Evolutionary conservation across 805 yeast genomes (phyloP), one percentile per base, ranked within the genome.

Genomic region (Yarrowia sp.): DNA sequence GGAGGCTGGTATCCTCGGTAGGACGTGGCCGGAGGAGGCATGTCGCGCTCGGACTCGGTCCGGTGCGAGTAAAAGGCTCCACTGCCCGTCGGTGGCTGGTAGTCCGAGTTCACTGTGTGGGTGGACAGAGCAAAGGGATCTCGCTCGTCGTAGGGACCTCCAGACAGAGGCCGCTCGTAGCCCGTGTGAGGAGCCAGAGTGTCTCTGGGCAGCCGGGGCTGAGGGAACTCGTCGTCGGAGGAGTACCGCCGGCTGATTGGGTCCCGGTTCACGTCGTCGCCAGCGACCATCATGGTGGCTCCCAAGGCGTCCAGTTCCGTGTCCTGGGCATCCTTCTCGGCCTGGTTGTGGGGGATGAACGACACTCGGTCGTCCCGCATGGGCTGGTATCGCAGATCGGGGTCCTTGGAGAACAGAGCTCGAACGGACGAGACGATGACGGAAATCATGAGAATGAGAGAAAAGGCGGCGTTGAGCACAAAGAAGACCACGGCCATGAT

Each of bases 311-410:
- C 85, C 68, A 88, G 80, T 75, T 88, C 93, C 67, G 86, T 78
- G 67, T 81, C 86, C 16, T 35, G 48, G 14, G 56, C 66, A 21
- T 41, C 49, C 68, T 67, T 67, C 62, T 74, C 68, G 33, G 68
- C 67, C 66, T 70, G 68, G 35, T 66, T 66, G 19, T 67, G 75
- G 66, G 68, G 73, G 73, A 95, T 89, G 75, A 95, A 95, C n/a
- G 97, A 89, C 61, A 89, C 95, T 74, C 99, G 85, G 74, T 95
- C 99, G 76, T 95, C 99, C 71, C 88, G 89, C 88, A 93, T 89
- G 67, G 97, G 98, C 78, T 91, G 93, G 79, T 95, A 95, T 70
- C 96, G 84, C 10, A 93, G 85, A 76, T 95, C 99, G 62, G 99
- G 98, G 75, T 95, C 92, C 80, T 89, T 91, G 75, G 89, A 87